Percentiles rank a stretch among this genome's conserved stretches.
These are phyloP conservation scores for Kitagawia praeruptora DNA, from an alignment of 129 eudicot species.

Conservation along the genomic window DNA sequence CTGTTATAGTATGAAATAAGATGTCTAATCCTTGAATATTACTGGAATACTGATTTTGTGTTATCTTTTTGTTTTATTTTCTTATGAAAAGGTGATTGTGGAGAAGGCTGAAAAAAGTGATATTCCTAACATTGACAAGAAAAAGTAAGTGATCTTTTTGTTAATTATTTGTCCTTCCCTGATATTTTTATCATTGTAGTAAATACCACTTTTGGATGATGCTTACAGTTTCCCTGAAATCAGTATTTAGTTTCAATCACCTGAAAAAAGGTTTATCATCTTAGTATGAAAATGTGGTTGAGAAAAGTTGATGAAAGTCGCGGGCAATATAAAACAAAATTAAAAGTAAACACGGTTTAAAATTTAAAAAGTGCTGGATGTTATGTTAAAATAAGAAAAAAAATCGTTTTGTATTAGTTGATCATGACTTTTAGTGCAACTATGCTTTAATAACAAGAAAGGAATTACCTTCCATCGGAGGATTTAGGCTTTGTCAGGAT, in stretches of 20 bases:
- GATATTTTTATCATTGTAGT: not conserved
- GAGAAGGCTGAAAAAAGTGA: slow-evolving; percentile 67
- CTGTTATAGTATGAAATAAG: not conserved
- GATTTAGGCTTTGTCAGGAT: not conserved
- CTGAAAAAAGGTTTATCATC: not conserved
- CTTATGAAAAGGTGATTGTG: slow-evolving; percentile 50
- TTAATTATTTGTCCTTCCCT: not conserved
- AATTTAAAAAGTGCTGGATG: not conserved
- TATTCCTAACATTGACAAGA: slow-evolving; percentile 65
- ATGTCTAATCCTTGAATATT: not conserved
- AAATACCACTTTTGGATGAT: not conserved
- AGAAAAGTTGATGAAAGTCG: not conserved
- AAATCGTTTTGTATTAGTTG: not conserved
- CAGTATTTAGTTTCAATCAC: not conserved
- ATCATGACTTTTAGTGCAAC: not conserved
- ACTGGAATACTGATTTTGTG: not conserved
- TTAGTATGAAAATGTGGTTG: not conserved
- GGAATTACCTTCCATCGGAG: not conserved
- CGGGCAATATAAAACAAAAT: not conserved
- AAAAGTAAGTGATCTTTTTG: slow-evolving; percentile 33
- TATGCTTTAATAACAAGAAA: not conserved
- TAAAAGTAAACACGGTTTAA: not conserved
- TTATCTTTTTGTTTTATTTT: slow-evolving; percentile 11
- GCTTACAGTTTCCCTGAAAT: not conserved
- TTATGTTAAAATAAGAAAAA: not conserved